Evolutionary conservation across 306 rosid genomes (phyloP), one percentile per base, ranked within the genome.

Genomic region (Pyrus betulifolia): DNA sequence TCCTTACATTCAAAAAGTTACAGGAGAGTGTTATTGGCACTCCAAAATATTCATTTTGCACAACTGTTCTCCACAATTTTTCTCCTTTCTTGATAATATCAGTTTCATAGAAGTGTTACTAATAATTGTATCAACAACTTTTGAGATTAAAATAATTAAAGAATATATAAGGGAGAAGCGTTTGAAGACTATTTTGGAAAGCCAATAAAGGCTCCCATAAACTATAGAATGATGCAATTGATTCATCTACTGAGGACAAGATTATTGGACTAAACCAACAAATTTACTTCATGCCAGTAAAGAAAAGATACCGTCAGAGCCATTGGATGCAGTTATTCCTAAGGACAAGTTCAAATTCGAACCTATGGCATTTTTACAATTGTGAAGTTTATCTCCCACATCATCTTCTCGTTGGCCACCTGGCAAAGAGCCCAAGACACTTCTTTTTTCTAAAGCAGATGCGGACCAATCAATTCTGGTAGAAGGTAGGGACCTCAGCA

Each of bases 401-500:
- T 70, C 76, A 85, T 80, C 73, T 75, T 75, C 86, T 64, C 78
- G 70, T 15, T 79, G 81, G 83, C 79, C 92, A 78, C 82, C 64
- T 44, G 64, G 76, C 25, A 83, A 76, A 33, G 89, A 82, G 55
- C 74, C 79, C n/a, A 76, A 79, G 75, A 77, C 80, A 62, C 35
- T 82, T 78, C 82, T 92, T 54, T 82, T 67, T 51, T 82, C 97
- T 31, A 76, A 57, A 71, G 83, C 27, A 80, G 75, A 74, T 54
- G 86, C 65, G 75, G 91, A 86, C 92, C 88, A 88, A 79, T 93
- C 97, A 78, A 91, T 77, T 78, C 82, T 89, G 8, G 90, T 71
- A 75, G 99, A 95, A 66, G 97, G 92, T 75, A 82, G 81, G 68
- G 87, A 82, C 82, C 88, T 87, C 25, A 96, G 88, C 97, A 96